Conservation (phyloP, 768 basidiomycete genomes). For the Russula earlei region DNA sequence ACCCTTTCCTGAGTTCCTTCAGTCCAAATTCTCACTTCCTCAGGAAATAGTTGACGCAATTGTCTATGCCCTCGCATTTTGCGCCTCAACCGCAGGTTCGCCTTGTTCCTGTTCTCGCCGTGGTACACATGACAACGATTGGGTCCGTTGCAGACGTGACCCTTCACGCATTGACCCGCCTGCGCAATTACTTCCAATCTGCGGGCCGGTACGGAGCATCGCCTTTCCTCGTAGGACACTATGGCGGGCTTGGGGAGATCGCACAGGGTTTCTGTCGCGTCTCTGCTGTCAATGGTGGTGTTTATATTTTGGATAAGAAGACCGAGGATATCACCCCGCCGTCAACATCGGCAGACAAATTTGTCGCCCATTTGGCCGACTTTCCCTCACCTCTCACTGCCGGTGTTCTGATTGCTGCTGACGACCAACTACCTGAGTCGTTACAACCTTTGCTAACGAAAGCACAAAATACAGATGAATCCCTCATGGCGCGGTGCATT, state of each 20-base stretch:
- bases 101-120: not conserved
- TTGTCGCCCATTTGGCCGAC: slow-evolving; percentile 45
- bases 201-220: slow-evolving; percentile 80
- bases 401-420: slow-evolving; percentile 45
- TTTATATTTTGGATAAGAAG: slow-evolving; percentile 59
- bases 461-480: not conserved
- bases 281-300: slow-evolving; percentile 69
- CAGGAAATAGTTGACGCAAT: slow-evolving; percentile 50
- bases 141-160: slow-evolving; percentile 46
- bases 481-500: slow-evolving; percentile 37
- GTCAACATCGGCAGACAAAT: slow-evolving; percentile 20
- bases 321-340: slow-evolving; percentile 25
- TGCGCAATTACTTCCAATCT: slow-evolving; percentile 67
- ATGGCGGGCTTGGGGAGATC: slow-evolving; percentile 88
- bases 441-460: not conserved
- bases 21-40: slow-evolving; percentile 51
- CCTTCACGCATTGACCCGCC: slow-evolving; percentile 52
- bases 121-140: slow-evolving; percentile 2
- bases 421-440: slow-evolving; percentile 22
- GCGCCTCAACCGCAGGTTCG: slow-evolving; percentile 48
- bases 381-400: slow-evolving; percentile 51
- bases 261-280: slow-evolving; percentile 86
- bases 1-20: slow-evolving; percentile 58
- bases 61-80: slow-evolving; percentile 72
- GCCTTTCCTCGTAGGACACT: slow-evolving; percentile 89